These are phyloP conservation scores for Ustulina deusta DNA, from an alignment of 2,329 filamentous ascomycete species.

Conservation along the genomic window DNA sequence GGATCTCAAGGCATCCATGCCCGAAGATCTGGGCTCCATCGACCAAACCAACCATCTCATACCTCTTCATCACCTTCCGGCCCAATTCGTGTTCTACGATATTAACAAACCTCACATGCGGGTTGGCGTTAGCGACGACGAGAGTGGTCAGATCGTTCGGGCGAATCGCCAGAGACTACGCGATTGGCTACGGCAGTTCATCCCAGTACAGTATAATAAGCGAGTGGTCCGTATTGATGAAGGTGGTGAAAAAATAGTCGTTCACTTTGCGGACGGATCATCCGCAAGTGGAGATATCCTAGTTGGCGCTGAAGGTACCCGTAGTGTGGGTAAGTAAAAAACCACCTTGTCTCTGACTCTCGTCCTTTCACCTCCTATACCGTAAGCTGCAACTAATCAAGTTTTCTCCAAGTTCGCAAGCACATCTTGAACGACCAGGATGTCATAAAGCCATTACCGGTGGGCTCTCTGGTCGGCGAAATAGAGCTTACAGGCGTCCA, in stretches of 20 bases:
- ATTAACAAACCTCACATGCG: neutral
- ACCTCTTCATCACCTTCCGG: constrained; percentile 5
- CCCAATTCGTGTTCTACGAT: constrained; percentile 15
- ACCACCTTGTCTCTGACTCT: neutral
- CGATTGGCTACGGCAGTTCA: constrained; percentile 7
- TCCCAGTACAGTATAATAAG: constrained; percentile 16
- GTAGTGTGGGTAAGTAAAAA: constrained; percentile 43
- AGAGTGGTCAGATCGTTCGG: constrained; percentile 37
- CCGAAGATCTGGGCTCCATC: neutral
- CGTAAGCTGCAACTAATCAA: neutral
- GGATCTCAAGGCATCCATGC: constrained; percentile 4
- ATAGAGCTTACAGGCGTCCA: constrained; percentile 11
- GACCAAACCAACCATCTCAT: constrained; percentile 26
- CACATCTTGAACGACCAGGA: constrained; percentile 14
- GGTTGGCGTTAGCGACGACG: constrained; percentile 6
- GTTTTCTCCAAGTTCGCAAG: constrained; percentile 7
- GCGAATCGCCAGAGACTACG: constrained; percentile 14
- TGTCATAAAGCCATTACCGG: constrained; percentile 12
- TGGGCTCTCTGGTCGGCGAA: constrained; percentile 19
- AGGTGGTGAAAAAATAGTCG: neutral
- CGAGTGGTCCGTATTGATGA: constrained; percentile 2
- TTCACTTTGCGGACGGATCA: constrained; percentile 46
- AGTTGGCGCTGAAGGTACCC: constrained; percentile 48
- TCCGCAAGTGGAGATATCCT: constrained; percentile 45
- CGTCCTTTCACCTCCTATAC: neutral